Evolutionary conservation across 2,329 filamentous ascomycete genomes (phyloP).

Genomic region (Endothia cerciana): DNA sequence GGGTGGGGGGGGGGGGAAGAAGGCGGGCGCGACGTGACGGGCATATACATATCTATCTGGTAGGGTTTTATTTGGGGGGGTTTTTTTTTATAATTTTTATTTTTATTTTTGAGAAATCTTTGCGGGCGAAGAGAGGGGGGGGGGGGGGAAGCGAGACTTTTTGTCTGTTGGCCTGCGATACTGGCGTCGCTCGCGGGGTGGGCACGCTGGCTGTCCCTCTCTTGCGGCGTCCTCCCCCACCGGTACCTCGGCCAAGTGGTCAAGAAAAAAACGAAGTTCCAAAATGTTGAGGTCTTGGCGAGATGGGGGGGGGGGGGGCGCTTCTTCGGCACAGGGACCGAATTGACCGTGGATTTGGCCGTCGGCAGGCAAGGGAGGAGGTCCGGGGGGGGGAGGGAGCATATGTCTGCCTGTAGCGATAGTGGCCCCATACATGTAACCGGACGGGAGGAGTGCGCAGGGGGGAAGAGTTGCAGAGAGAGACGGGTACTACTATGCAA

Average conservation of each 20-base stretch:
- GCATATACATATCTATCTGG: no score
- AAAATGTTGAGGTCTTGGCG: neutral
- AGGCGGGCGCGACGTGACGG: no score
- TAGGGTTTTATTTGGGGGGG: no score
- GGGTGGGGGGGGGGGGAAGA: no score
- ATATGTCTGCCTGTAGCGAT: no score
- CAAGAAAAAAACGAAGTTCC: neutral
- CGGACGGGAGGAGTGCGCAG: neutral
- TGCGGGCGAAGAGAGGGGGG: neutral
- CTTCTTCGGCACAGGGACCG: conserved; percentile 7
- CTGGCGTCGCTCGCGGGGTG: conserved; percentile 2
- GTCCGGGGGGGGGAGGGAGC: neutral
- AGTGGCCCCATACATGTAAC: conserved; percentile 5
- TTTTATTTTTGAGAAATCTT: neutral
- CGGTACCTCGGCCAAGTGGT: neutral
- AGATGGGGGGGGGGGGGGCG: no score
- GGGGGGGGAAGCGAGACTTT: neutral
- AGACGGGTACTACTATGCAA: neutral
- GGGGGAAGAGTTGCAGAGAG: neutral
- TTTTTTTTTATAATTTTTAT: no score
- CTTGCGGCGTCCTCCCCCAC: neutral
- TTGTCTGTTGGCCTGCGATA: neutral
- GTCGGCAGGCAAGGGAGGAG: neutral
- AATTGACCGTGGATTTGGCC: conserved; percentile 10
- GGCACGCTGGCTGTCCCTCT: neutral